A percentile compares a stretch with the other conserved stretches of the same genome.
These are phyloP conservation scores for Stephanodiscus triporus DNA, from an alignment of 108 stramenopile genomes.

Conservation along the genomic window DNA sequence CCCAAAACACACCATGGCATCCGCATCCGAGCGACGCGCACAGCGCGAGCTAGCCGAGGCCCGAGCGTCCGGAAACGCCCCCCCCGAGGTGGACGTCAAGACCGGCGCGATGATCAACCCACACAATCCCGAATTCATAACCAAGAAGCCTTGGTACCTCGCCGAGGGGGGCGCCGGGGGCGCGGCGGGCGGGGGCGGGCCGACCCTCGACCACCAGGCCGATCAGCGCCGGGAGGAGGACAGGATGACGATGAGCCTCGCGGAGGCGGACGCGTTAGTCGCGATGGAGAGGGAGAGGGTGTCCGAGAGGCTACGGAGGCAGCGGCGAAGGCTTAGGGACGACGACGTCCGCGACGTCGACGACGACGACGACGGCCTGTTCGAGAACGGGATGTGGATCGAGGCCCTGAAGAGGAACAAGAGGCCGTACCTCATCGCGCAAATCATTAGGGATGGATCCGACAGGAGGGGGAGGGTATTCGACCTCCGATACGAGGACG, in stretches of 20 bases:
- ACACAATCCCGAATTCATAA: constrained; percentile 99
- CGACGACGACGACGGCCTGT: constrained; percentile 30
- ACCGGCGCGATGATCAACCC: constrained; percentile 97
- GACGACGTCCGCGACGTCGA: background rate
- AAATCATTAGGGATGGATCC: constrained; percentile 74
- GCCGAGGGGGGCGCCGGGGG: constrained; percentile 63
- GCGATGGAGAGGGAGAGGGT: constrained; percentile 58
- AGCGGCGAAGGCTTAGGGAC: constrained; percentile 5
- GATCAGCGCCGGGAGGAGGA: constrained; percentile 54
- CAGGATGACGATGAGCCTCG: constrained; percentile 50
- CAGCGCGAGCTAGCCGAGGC: constrained; percentile 76
- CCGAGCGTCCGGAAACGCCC: constrained; percentile 75
- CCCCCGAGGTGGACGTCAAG: constrained; percentile 89
- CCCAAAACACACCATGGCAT: constrained; percentile 14
- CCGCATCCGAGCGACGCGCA: constrained; percentile 65
- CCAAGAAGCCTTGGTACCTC: constrained; percentile 98
- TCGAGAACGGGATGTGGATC: constrained; percentile 85
- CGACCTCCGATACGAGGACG: constrained; percentile 85
- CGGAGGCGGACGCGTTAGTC: constrained; percentile 66
- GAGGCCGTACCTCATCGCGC: constrained; percentile 81
- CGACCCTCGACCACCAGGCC: constrained; percentile 92
- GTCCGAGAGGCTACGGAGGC: constrained; percentile 44
- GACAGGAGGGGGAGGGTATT: constrained; percentile 57
- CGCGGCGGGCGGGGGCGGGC: constrained; percentile 66
- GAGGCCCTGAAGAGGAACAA: constrained; percentile 87